These are phyloP conservation scores for Dissophora globulifera DNA, from an alignment of 192 early-diverging fungal genomes.

Conservation along the genomic window DNA sequence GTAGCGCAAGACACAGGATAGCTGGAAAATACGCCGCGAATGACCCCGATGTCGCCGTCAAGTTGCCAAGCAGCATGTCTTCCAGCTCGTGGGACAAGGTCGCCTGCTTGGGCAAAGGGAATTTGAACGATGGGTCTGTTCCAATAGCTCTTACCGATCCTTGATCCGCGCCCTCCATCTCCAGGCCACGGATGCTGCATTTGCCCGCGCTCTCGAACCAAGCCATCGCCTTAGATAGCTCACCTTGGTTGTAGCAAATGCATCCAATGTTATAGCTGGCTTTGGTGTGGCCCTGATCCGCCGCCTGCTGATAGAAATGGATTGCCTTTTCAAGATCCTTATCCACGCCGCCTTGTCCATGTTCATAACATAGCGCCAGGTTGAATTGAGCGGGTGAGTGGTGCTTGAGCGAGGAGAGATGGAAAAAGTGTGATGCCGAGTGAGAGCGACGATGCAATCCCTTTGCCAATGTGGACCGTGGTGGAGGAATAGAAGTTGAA, in stretches of 20 bases:
- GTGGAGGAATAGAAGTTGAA: background rate
- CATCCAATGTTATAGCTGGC: slow-evolving; percentile 43
- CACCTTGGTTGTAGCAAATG: slow-evolving; percentile 38
- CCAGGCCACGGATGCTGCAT: slow-evolving; percentile 24
- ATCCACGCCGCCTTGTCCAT: slow-evolving; percentile 45
- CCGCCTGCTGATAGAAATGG: slow-evolving; percentile 47
- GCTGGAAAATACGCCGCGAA: slow-evolving; percentile 39
- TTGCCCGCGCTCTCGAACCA: slow-evolving; percentile 46
- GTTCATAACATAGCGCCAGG: slow-evolving; percentile 49
- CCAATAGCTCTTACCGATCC: background rate
- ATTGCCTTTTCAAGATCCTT: slow-evolving; percentile 36
- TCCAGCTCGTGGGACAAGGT: slow-evolving; percentile 23
- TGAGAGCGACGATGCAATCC: slow-evolving; percentile 34
- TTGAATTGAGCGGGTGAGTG: slow-evolving; percentile 46
- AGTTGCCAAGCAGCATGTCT: slow-evolving; percentile 15
- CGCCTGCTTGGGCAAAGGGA: slow-evolving; percentile 9
- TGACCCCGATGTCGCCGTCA: slow-evolving; percentile 3
- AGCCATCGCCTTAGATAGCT: slow-evolving; percentile 34
- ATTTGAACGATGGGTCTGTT: background rate
- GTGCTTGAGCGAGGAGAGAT: slow-evolving; percentile 39
- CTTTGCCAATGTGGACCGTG: background rate
- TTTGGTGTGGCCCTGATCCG: slow-evolving; percentile 49
- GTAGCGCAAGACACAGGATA: slow-evolving; percentile 28
- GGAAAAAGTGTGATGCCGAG: slow-evolving; percentile 46
- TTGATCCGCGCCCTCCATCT: background rate